Evolutionary conservation across 1,139 yeast species (phyloP), one percentile per base, ranked within the genome.

Genomic region (Yamadazyma songkhlaensis): DNA sequence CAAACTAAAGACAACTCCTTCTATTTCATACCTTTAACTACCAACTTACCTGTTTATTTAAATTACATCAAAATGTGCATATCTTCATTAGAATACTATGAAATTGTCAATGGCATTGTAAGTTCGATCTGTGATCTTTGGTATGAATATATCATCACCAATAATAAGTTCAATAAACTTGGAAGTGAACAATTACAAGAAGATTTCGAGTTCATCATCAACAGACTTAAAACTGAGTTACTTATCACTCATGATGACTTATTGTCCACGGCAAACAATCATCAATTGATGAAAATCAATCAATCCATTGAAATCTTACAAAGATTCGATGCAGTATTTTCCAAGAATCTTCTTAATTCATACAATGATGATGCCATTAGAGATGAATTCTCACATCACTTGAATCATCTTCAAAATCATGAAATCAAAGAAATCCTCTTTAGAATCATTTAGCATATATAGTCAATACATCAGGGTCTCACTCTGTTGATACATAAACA

Each of bases 101-200:
- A 62, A 23, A 41, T 65, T 20, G 41, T 65, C 22, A 63, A 67
- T 36, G 55, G 55, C 24, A 58, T 82, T 2, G 68, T 83, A 0
- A 55, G 67, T 6, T 59, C 70, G 2, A 50, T 84, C 20, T 72
- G 81, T 8, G 60, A 60, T 22, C 69, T 78, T 32, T 58, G 81
- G 44, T 66, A 72, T 50, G 84, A 80, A 45, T 76, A 77, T 39
- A 70, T 84, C 34, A 64, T 84, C 34, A 79, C 82, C 44, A 75
- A 81, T 36, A 84, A 84, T 53, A 74, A 68, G 45, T 88, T 88
- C 58, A 74, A 72, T 31, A 45, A 50, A 10, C 35, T 45, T 1
- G 95, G 95, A 0, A 72, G 80, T 1, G 48, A 50, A 6, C 90
- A 84, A 51, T 63, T 88, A 15, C 53, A 62, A 6, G 47, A 55